Evolutionary conservation across 768 basidiomycete genomes (phyloP).

Genomic region (Auricularia heimuer): DNA sequence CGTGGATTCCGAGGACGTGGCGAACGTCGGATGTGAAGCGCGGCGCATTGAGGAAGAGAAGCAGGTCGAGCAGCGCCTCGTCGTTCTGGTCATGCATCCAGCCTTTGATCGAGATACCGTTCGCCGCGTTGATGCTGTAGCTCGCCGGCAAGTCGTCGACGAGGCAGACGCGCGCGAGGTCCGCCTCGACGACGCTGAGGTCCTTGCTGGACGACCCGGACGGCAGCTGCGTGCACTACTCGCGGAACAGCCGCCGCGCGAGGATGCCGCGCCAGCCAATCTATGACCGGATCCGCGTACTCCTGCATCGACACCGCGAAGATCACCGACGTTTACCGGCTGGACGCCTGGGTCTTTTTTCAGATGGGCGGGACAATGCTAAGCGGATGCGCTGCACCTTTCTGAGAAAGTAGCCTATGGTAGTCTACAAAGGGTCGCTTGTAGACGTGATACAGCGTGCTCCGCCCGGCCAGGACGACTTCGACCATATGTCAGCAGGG

Average conservation of each 20-base stretch:
- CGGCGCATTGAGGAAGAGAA: conserved; percentile 91
- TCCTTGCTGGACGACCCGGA: conserved; percentile 96
- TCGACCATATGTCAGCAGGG: conserved; percentile 83
- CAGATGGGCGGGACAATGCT: not conserved
- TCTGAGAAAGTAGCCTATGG: conserved; percentile 49
- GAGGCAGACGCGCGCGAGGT: conserved; percentile 87
- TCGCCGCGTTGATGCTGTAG: conserved; percentile 86
- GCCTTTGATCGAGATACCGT: conserved; percentile 97
- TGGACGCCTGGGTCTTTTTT: conserved; percentile 60
- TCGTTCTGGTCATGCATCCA: conserved; percentile 98
- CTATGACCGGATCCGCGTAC: conserved; percentile 98
- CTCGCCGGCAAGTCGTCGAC: conserved; percentile 93
- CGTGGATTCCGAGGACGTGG: conserved; percentile 71
- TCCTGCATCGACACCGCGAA: conserved; percentile 99
- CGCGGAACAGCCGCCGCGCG: conserved; percentile 80
- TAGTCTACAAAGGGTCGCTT: conserved; percentile 95
- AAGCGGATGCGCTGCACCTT: conserved; percentile 42
- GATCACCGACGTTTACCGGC: conserved; percentile 97
- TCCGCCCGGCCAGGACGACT: conserved; percentile 78
- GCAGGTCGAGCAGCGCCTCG: conserved; percentile 88
- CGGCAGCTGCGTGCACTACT: conserved; percentile 88
- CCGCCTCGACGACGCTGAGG: conserved; percentile 74
- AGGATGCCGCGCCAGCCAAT: conserved; percentile 93
- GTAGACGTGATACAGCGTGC: conserved; percentile 94
- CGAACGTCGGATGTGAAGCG: conserved; percentile 95